These are phyloP conservation scores for Leccinum olivaceopallidum DNA, from an alignment of 768 basidiomycete genomes.

Conservation along the genomic window DNA sequence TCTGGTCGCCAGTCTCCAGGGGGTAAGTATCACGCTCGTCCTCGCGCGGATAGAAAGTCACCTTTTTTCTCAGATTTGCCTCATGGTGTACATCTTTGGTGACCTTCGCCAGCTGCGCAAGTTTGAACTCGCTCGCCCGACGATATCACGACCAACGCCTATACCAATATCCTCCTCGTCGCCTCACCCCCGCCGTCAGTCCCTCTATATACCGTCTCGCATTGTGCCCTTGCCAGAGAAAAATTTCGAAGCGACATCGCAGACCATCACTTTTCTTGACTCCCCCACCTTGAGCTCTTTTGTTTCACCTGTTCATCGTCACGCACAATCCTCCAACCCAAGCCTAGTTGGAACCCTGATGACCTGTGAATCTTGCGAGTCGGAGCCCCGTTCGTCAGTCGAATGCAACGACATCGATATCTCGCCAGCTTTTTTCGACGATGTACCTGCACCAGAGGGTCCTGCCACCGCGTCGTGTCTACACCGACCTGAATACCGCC, in stretches of 20 bases:
- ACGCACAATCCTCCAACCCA: slow-evolving; percentile 11
- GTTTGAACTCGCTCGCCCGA: slow-evolving; percentile 73
- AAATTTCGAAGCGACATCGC: background rate
- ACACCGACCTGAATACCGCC: slow-evolving; percentile 30
- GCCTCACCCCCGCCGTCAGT: background rate
- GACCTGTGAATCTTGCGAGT: slow-evolving; percentile 23
- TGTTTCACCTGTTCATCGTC: background rate
- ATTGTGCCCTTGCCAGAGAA: slow-evolving; percentile 8
- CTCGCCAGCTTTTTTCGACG: slow-evolving; percentile 47
- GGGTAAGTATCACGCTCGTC: slow-evolving; percentile 40
- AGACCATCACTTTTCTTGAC: slow-evolving; percentile 7
- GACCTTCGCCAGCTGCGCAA: slow-evolving; percentile 76
- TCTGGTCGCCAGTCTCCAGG: slow-evolving; percentile 62
- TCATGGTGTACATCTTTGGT: slow-evolving; percentile 79
- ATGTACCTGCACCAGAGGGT: slow-evolving; percentile 44
- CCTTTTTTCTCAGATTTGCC: slow-evolving; percentile 43
- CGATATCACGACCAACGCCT: slow-evolving; percentile 48
- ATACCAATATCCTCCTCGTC: slow-evolving; percentile 15
- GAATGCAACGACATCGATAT: slow-evolving; percentile 33
- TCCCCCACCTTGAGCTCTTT: slow-evolving; percentile 16
- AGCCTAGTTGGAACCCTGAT: background rate
- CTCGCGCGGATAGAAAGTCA: background rate
- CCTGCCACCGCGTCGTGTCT: slow-evolving; percentile 43
- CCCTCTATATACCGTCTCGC: slow-evolving; percentile 13
- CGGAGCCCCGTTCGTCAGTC: slow-evolving; percentile 16